These are phyloP conservation scores for Hylodesmum podocarpum DNA, from an alignment of 306 rosid species.

Conservation along the genomic window DNA sequence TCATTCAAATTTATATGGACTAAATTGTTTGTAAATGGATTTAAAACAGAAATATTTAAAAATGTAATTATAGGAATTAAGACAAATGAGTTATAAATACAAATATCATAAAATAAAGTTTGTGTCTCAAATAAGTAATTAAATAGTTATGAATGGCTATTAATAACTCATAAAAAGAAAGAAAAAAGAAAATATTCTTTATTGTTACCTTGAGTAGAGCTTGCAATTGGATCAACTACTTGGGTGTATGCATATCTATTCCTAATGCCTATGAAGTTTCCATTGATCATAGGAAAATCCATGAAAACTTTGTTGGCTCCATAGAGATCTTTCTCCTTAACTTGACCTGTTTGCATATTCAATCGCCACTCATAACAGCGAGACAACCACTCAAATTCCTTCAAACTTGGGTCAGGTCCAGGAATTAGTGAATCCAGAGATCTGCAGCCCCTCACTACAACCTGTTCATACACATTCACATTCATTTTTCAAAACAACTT, in stretches of 20 bases:
- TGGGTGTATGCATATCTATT: constrained; percentile 60
- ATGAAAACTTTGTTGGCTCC: constrained; percentile 29
- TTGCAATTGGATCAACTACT: constrained; percentile 46
- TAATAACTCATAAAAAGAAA: background rate
- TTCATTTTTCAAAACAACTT: too few relatives aligned
- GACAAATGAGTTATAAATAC: too few relatives aligned
- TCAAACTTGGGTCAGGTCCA: constrained; percentile 41
- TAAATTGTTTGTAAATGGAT: too few relatives aligned
- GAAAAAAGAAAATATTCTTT: background rate
- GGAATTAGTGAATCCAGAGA: constrained; percentile 62
- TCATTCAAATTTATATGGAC: too few relatives aligned
- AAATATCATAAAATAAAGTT: too few relatives aligned
- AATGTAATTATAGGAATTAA: too few relatives aligned
- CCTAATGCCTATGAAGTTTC: constrained; percentile 44
- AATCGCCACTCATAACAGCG: constrained; percentile 66
- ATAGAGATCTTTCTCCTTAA: constrained; percentile 47
- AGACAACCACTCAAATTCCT: constrained; percentile 39
- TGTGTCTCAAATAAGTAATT: too few relatives aligned
- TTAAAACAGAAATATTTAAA: too few relatives aligned
- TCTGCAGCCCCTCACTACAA: constrained; percentile 75
- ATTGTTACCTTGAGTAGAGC: constrained; percentile 42
- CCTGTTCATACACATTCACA: constrained; percentile 41
- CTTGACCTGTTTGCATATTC: constrained; percentile 56
- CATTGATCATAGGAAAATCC: constrained; percentile 75
- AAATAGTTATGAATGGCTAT: background rate